Percentiles rank a stretch among this genome's conserved stretches.
Conservation (phyloP, 148 eudicot genomes). For the Camellia lanceoleosa region DNA sequence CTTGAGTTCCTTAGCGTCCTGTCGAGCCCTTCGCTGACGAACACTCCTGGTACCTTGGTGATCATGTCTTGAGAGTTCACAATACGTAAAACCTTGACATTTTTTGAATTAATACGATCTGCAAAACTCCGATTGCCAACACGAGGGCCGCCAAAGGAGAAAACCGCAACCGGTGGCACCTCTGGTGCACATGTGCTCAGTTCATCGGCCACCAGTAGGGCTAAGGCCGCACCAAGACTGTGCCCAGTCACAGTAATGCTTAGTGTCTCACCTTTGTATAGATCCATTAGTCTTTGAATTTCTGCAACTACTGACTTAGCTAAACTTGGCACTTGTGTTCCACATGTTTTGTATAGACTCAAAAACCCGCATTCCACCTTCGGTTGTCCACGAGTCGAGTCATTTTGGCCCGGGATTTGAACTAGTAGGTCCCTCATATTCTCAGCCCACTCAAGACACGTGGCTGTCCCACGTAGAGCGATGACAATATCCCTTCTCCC, state of each 20-base stretch:
- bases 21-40: conserved; percentile 69
- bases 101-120: conserved; percentile 31
- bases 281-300: conserved; percentile 37
- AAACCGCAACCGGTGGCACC: conserved; percentile 73
- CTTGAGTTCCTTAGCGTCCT: conserved; percentile 35
- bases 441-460: conserved; percentile 98
- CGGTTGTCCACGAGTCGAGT: conserved; percentile 18
- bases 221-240: conserved; percentile 90
- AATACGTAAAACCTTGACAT: conserved; percentile 63
- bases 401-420: conserved; percentile 26
- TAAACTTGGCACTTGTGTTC: conserved; percentile 55
- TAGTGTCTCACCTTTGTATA: conserved; percentile 62
- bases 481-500: conserved; percentile 91
- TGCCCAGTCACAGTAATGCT: conserved; percentile 89
- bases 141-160: conserved; percentile 87
- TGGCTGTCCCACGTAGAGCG: conserved; percentile 86
- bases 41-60: conserved; percentile 82
- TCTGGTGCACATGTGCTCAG: conserved; percentile 43
- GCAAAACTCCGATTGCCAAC: conserved; percentile 77
- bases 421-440: conserved; percentile 67
- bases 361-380: conserved; percentile 86
- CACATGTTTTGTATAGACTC: conserved; percentile 62
- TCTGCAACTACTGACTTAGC: conserved; percentile 61
- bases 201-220: conserved; percentile 78
- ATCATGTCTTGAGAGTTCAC: conserved; percentile 82